Base-by-base conservation (phyloP, 2,329 filamentous ascomycete genomes). In the Diaporthe sp. region DNA sequence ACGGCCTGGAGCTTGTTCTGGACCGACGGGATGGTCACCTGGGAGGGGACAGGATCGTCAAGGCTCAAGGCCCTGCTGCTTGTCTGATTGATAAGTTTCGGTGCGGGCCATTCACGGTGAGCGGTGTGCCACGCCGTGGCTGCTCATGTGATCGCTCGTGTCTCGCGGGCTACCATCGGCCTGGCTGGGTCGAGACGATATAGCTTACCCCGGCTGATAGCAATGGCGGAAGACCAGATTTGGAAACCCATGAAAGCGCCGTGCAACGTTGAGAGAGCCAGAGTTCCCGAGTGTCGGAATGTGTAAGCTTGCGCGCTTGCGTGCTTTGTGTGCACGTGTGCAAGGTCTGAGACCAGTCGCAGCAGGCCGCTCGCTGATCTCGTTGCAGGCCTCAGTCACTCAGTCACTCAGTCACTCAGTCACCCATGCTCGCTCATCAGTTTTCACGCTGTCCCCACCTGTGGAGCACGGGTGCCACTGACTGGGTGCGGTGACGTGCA, bases 81-180 rank as follows among this genome's bases (percentile, higher is more conserved):
- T 53, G 51, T 50, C 63, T 68, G 63, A 68, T 39, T 68, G 47
- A 68, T 68, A 68, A 68, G 30, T 30, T 27, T 19, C 63, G 39
- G 59, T n/a, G 59, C 39, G 63, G 63, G 47, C 63, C 63, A 68
- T 53, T 68, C 35, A 65, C 47, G 70, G 70, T 63, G 56, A 71
- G 70, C 70, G 56, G 70, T 71, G 70, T 63, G 53, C 56, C 70
- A 71, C 53, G 56, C 56, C 56, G 53, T 68, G 44, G 63, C 47
- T 44, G 63, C 63, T 68, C 63, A 68, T 68, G 63, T 68, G 63
- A 68, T 53, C 13, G 30, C 44, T 53, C 32, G 63, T 53, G 63
- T 68, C 63, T 68, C 63, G 63, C 63, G 63, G 63, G 63, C 37
- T 68, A 68, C 12, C 63, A 51, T 68, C 63, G 63, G 63, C 63